A percentile compares a stretch with the other conserved stretches of the same genome.
Evolutionary conservation across 176 grass and related monocot genomes (phyloP).

Genomic region (Lolium perenne): DNA sequence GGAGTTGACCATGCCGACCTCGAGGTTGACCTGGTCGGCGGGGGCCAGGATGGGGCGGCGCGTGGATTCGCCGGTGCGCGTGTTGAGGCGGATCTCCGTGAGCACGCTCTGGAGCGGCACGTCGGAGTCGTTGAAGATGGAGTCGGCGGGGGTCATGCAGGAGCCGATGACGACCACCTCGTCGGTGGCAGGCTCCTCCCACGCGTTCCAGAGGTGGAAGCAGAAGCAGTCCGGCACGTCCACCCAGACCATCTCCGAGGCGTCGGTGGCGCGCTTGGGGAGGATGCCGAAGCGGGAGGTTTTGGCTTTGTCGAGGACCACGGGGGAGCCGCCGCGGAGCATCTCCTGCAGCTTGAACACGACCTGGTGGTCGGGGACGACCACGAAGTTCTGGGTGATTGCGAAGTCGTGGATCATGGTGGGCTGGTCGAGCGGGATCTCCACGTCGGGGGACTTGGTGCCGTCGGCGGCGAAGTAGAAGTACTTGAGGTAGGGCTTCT

Average conservation of each 20-base stretch:
- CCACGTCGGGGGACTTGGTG: slow-evolving; percentile 76
- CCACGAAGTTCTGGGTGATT: slow-evolving; percentile 81
- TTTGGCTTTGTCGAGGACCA: slow-evolving; percentile 80
- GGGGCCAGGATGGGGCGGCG: slow-evolving; percentile 62
- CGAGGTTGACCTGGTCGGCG: slow-evolving; percentile 73
- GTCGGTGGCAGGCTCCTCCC: slow-evolving; percentile 70
- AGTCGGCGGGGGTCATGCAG: slow-evolving; percentile 95
- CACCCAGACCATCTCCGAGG: slow-evolving; percentile 79
- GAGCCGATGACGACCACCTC: slow-evolving; percentile 94
- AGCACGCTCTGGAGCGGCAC: slow-evolving; percentile 74
- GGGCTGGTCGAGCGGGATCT: slow-evolving; percentile 86
- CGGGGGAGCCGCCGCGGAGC: slow-evolving; percentile 85
- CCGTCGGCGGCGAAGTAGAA: slow-evolving; percentile 78
- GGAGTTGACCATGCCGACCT: slow-evolving; percentile 93
- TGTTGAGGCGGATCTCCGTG: slow-evolving; percentile 89
- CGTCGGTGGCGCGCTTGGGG: slow-evolving; percentile 69
- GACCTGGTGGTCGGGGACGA: slow-evolving; percentile 89
- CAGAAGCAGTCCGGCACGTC: slow-evolving; percentile 98
- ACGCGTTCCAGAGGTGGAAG: slow-evolving; percentile 99
- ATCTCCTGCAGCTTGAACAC: slow-evolving; percentile 97
- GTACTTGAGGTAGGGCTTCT: slow-evolving; percentile 87
- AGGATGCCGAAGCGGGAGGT: slow-evolving; percentile 82
- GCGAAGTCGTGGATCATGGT: slow-evolving; percentile 99
- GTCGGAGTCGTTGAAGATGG: slow-evolving; percentile 94
- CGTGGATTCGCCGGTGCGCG: slow-evolving; percentile 65